Evolutionary conservation across 805 yeast genomes (phyloP).

Genomic region (Candida oleophila): DNA sequence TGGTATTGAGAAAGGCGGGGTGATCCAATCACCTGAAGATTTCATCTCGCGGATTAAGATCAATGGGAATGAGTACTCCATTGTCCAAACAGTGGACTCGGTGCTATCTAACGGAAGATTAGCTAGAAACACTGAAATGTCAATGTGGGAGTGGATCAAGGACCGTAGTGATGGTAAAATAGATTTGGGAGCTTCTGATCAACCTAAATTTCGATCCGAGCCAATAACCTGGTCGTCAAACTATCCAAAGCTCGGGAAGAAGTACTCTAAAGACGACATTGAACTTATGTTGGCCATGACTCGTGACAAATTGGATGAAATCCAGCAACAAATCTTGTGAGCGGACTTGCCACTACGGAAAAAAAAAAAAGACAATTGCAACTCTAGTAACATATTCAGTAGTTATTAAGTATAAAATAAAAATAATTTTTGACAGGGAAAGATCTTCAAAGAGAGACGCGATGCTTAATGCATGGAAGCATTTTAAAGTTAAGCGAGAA

Average conservation of each 20-base stretch:
- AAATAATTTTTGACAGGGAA: too few relatives aligned
- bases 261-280: slow-evolving; percentile 42
- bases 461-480: background rate
- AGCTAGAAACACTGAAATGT: slow-evolving; percentile 50
- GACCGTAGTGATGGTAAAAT: slow-evolving; percentile 25
- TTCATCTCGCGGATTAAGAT: slow-evolving; percentile 20
- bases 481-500: background rate
- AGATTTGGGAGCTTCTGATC: slow-evolving; percentile 1
- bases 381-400: too few relatives aligned
- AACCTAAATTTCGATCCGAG: background rate
- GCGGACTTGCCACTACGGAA: background rate
- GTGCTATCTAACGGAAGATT: slow-evolving; percentile 23
- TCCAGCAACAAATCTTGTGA: slow-evolving; percentile 11
- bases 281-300: slow-evolving; percentile 47
- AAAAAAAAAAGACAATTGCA: too few relatives aligned
- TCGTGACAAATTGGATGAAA: slow-evolving; percentile 38
- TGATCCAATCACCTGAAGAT: slow-evolving; percentile 10
- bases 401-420: too few relatives aligned
- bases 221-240: slow-evolving; percentile 4
- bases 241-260: slow-evolving; percentile 2
- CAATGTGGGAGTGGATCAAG: slow-evolving; percentile 73
- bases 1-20: slow-evolving; percentile 12
- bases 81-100: slow-evolving; percentile 41
- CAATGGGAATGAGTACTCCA: slow-evolving; percentile 35
- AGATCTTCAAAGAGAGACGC: too few relatives aligned